Conservation (phyloP, 1,139 yeast species). For the Geotrichum reessii region DNA sequence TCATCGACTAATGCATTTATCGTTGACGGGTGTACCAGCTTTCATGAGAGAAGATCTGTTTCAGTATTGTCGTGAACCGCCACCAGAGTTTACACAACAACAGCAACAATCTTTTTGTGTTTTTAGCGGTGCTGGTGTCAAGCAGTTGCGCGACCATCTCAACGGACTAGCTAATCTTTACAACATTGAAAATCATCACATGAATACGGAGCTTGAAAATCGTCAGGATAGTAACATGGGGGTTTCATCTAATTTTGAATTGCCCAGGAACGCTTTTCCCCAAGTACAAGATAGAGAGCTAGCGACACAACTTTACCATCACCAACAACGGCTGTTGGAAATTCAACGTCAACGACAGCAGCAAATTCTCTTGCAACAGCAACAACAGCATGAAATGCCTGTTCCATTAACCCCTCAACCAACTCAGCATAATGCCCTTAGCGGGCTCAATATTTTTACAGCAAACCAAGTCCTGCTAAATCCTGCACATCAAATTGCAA, state of each 20-base stretch:
- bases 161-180: conserved; percentile 18
- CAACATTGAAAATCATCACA: neutral
- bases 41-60: conserved; percentile 83
- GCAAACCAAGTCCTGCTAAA: neutral
- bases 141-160: conserved; percentile 59
- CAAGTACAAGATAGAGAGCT: neutral
- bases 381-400: neutral
- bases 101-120: conserved; percentile 89
- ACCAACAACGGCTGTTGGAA: neutral
- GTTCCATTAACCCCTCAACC: neutral
- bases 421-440: neutral
- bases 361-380: neutral
- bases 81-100: conserved; percentile 83
- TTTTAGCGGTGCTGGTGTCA: conserved; percentile 86
- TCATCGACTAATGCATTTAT: conserved; percentile 80
- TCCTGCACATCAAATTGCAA: neutral
- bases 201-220: neutral
- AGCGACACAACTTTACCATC: neutral
- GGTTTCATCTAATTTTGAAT: neutral
- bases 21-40: conserved; percentile 86
- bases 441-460: neutral
- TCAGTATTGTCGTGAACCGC: conserved; percentile 88
- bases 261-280: neutral
- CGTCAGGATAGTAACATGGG: neutral
- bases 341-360: neutral